Base-by-base conservation (phyloP, 257 asterid genomes). In the Solanum chaucha region DNA sequence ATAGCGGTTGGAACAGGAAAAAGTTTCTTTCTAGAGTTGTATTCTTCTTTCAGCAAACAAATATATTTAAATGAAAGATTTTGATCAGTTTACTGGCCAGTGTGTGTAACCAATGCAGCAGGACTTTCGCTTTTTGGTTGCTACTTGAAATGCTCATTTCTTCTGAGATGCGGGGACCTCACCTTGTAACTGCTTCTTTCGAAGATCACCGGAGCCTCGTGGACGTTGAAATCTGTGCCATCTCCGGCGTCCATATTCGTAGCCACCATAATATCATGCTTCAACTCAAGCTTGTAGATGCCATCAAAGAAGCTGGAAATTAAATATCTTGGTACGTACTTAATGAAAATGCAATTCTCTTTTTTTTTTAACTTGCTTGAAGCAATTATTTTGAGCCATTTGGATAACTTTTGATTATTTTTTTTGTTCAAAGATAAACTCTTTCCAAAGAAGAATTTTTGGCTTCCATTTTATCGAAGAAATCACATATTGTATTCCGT, bases 291-390 rank as follows among this genome's bases (percentile, higher is more conserved):
- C 94, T 96, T 70, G 96, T 95, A 22, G 87, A 92, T 6, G 98
- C 97, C 83, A 96, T 96, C 86, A 92, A 93, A 90, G 94, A 96
- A 92, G 99, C 96, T 24, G 98, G 98, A 40, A 96, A 51, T 51
- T 51, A 51, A 17, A 96, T 86, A 67, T 95, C 58, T 91, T 94
- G 98, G 98, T 64, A 64, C 30, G 4, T 59, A 20, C n/a, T 59
- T 22, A 59, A 59, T 59, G 71, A n/a, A n/a, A 24, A n/a, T 32
- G 34, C 34, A 32, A 32, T 32, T 32, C 34, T 30, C 30, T 32
- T 32, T 32, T 32, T 32, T 32, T 32, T 32, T 32, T 2, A 32
- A 32, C 34, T 32, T 32, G 34, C 7, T n/a, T 61, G 32, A n/a
- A 61, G 70, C 32, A n/a, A 61, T 22, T 61, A 61, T 19, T 22